Evolutionary conservation across 164 flowering plant species (phyloP), one percentile per base, ranked within the genome.

Genomic region (Magnolia officinalis): DNA sequence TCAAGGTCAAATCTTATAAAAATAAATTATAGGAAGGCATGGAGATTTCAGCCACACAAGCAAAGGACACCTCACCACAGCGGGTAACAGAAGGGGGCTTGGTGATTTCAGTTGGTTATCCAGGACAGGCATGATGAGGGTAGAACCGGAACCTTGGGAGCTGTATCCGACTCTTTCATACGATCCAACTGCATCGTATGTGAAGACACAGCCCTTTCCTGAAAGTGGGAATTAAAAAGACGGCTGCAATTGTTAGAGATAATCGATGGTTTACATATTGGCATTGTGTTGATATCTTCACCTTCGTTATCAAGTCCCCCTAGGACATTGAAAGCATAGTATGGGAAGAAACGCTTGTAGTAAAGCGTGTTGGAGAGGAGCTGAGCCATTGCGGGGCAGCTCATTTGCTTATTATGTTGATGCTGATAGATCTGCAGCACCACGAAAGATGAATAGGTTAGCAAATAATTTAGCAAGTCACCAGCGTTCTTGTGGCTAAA

Each of bases 151-250:
- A 72, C 99, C 99, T 77, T 96, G 99, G 73, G 98, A 74, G 67
- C 98, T 89, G 80, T 93, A 96, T 74, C 98, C 99, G 74, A 94
- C 98, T 85, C 90, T 87, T 83, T 96, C 99, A 81, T 94, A 94
- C 72, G 99, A 94, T 49, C 99, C 99, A 74, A 96, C 99, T 55
- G 99, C 99, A 85, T 96, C 99, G 78, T 96, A 96, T 21, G 99
- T 94, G 82, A 87, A 96, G 50, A 96, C 99, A 83, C 97, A 94
- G 21, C 99, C 99, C 87, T 94, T 93, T 65, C 99, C 98, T 94
- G 83, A 74, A 80, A 73, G 24, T 63, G 4, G 29, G 2, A 59
- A 4, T 23, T 24, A 59, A 59, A 72, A 63, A 2, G 26, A 18
- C 50, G 18, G 65, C 21, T 3, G 55, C 29, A 70, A 37, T 8